Base-by-base conservation (phyloP, 2,329 filamentous ascomycete species). In the Ascochyta pisi region DNA sequence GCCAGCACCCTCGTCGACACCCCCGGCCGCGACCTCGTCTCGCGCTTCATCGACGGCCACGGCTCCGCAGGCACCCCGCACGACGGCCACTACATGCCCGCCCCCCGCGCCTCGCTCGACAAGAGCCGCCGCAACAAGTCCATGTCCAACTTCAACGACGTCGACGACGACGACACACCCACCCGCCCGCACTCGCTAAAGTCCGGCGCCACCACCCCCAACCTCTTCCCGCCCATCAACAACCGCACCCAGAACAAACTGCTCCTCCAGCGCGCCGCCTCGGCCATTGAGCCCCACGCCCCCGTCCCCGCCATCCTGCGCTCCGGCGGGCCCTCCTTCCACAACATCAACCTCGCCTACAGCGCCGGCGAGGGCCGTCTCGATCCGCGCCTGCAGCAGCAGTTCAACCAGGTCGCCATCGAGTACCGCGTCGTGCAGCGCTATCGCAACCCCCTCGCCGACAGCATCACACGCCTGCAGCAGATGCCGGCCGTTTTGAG, bases 241-340 rank as follows among this genome's bases (percentile, higher is more conserved):
- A 90, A 87, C 50, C 83, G 89, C 13, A 90, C 88, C 1, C 88
- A 91, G 74, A 88, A 91, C 71, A 92, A 92, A 67, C 79, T 92
- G 13, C 88, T 90, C 75, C 81, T 92, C 1, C 88, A 91, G 68
- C 84, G 89, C 34, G 89, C 88, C 27, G 89, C 87, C 68, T 90
- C 88, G 3, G 85, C 84, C 61, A 87, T 91, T 43, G 89, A 91
- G 63, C 86, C 86, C 0, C 78, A 83, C 27, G 73, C 87, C 54
- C 70, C 77, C 62, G 63, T 76, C 58, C 79, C 69, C 46, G 74
- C 73, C 12, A 72, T 76, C 13, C 62, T 77, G 6, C 71, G 75
- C 29, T 67, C 73, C 12, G 71, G 71, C 37, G 73, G 73, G 19
- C 70, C 73, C 38, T 62, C 62, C 4, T 71, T 73, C 40, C 57